Evolutionary conservation across 2,329 filamentous ascomycete genomes (phyloP).

Genomic region (Colletotrichum liriopes): DNA sequence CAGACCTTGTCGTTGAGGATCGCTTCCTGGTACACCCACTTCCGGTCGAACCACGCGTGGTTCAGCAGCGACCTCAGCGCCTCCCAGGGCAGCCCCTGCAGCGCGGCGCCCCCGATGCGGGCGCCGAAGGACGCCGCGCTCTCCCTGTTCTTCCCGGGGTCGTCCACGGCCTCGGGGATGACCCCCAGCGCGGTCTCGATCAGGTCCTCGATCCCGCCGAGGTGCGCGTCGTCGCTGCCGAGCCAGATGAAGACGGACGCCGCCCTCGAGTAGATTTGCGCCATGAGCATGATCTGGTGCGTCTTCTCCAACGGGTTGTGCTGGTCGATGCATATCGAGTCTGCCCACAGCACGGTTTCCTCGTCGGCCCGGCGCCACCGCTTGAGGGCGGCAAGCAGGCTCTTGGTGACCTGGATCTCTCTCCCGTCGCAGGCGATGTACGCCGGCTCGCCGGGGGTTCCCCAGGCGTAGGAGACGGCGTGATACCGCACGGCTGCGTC

Average conservation of each 20-base stretch:
- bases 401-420: constrained; percentile 36
- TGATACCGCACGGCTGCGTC: constrained; percentile 10
- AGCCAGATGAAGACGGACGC: constrained; percentile 40
- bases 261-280: constrained; percentile 39
- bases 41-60: constrained; percentile 23
- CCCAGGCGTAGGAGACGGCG: constrained; percentile 27
- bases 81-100: background rate
- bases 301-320: constrained; percentile 38
- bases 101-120: too few species aligned
- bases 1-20: constrained; percentile 7
- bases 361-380: constrained; percentile 36
- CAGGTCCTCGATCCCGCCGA: background rate
- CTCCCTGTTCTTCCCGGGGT: constrained; percentile 8
- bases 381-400: constrained; percentile 42
- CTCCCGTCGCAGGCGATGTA: background rate
- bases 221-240: background rate
- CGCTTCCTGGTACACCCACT: constrained; percentile 27
- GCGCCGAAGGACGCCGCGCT: background rate
- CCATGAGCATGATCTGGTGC: constrained; percentile 44
- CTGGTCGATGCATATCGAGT: constrained; percentile 45
- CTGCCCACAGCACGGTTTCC: constrained; percentile 41
- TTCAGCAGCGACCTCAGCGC: constrained; percentile 1
- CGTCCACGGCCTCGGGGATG: constrained; percentile 15
- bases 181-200: background rate
- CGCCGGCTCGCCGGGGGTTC: background rate